These are phyloP conservation scores for Carpinus fangiana DNA, from an alignment of 306 rosid genomes.

Conservation along the genomic window DNA sequence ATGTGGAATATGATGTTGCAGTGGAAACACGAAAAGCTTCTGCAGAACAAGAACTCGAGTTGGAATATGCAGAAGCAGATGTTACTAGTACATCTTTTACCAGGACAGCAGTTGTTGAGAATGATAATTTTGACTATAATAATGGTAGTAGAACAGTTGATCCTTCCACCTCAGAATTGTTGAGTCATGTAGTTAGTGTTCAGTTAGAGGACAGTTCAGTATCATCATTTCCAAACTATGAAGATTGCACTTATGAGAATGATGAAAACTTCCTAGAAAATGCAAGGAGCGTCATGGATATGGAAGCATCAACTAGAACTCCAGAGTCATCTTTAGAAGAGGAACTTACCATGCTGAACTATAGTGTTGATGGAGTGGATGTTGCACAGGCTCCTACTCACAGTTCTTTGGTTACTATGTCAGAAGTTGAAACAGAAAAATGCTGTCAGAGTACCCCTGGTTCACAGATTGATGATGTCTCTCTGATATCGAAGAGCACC, in stretches of 20 bases:
- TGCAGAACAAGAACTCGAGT: constrained; percentile 36
- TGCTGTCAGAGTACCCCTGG: constrained; percentile 27
- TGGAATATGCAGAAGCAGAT: constrained; percentile 41
- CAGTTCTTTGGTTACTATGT: constrained; percentile 37
- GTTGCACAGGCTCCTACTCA: constrained; percentile 33
- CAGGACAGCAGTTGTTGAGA: constrained; percentile 33
- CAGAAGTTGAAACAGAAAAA: constrained; percentile 48
- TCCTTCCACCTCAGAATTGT: constrained; percentile 43
- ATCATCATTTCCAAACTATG: constrained; percentile 28
- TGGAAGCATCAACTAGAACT: constrained; percentile 38
- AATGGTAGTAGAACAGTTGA: constrained; percentile 35
- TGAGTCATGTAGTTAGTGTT: constrained; percentile 29
- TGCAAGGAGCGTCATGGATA: constrained; percentile 35
- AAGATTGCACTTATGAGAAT: constrained; percentile 35
- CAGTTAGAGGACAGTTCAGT: constrained; percentile 35
- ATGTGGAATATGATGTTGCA: constrained; percentile 32
- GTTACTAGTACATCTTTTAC: constrained; percentile 33
- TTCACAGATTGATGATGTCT: constrained; percentile 36
- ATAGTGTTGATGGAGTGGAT: constrained; percentile 36
- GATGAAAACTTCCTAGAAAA: constrained; percentile 39
- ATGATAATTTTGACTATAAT: constrained; percentile 43
- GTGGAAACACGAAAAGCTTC: constrained; percentile 37
- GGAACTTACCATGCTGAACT: constrained; percentile 34
- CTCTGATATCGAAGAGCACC: constrained; percentile 41
- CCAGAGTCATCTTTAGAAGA: constrained; percentile 43